These are phyloP conservation scores for Phylloporus sp. DNA, from an alignment of 1,284 basidiomycete genomes.

Conservation along the genomic window DNA sequence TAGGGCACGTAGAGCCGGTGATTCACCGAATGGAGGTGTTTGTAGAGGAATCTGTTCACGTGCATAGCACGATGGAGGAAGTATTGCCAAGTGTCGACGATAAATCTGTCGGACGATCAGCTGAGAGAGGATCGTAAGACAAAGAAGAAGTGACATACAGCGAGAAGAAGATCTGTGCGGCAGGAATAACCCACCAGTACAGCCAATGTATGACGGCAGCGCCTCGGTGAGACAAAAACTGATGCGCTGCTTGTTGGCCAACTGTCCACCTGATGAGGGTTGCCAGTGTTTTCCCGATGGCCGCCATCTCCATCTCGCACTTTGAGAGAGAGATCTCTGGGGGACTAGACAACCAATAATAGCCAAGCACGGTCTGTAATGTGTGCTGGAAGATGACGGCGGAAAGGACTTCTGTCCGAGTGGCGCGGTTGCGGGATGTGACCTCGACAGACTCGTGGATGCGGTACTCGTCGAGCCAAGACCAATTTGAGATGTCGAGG, in stretches of 20 bases:
- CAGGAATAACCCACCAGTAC: conserved; percentile 96
- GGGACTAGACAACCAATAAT: conserved; percentile 70
- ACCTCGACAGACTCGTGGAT: conserved; percentile 91
- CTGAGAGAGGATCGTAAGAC: conserved; percentile 10
- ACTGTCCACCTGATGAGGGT: conserved; percentile 52
- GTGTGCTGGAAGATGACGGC: conserved; percentile 88
- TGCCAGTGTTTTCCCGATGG: conserved; percentile 50
- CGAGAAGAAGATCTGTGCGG: conserved; percentile 78
- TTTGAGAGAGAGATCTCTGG: conserved; percentile 47
- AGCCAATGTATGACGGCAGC: conserved; percentile 67
- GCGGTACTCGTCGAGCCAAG: conserved; percentile 85
- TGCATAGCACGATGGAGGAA: conserved; percentile 95
- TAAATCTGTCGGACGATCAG: conserved; percentile 65
- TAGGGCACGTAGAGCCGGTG: conserved; percentile 98
- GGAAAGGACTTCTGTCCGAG: conserved; percentile 72
- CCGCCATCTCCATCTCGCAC: conserved; percentile 52
- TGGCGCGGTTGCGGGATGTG: conserved; percentile 78
- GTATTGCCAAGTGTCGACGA: conserved; percentile 99
- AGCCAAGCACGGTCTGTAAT: conserved; percentile 84
- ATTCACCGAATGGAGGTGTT: conserved; percentile 92
- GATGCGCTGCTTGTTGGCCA: conserved; percentile 44
- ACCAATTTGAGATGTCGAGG: conserved; percentile 79
- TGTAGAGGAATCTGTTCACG: conserved; percentile 90
- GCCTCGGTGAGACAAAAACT: conserved; percentile 53
- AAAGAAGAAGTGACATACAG: conserved; percentile 69